Base-by-base conservation (phyloP, 1,284 basidiomycete genomes). In the Cryptococcus deneoformans region DNA sequence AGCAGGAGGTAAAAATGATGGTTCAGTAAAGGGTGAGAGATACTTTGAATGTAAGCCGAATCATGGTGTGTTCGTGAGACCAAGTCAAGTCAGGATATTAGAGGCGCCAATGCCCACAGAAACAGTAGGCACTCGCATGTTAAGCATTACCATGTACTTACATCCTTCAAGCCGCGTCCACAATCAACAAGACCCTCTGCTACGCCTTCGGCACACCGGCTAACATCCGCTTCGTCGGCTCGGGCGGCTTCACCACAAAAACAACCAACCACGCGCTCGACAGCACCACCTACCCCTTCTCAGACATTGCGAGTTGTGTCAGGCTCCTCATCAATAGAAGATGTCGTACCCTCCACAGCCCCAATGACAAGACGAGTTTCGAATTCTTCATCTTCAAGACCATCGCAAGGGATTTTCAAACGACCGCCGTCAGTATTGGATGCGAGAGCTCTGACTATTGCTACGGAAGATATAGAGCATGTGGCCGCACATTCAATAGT, bases 1-100 rank as follows among this genome's bases (percentile, higher is more conserved):
- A 64, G 75, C 83, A 4, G 87, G 86, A 46, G 96, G 96, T 43
- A 98, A 98, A 99, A 99, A 99, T 80, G 89, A 99, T 69, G 96
- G 96, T 1, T 84, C 86, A 1, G 90, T 99, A 0, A 82, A 88
- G 50, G 93, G 89, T 35, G 81, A 87, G 57, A 68, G 79, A 7
- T 99, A 99, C 80, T 99, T 99, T 76, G 82, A 81, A 14, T 95
- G 92, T 79, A 82, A 84, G 65, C 81, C 83, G 53, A 81, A 82
- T 40, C 81, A 90, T 76, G 96, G 96, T 47, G 88, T 98, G 44
- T 99, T 99, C 75, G 88, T 98, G 5, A 82, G 92, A 24, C 86
- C 89, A 0, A 89, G 87, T 71, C 91, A 94, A 76, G 89, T 98
- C 59, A 90, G 86, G 69, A 71, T 85, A n/a, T 54, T 76, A 12